Base-by-base conservation (phyloP, 2,329 filamentous ascomycete species). In the Fusarium keratoplasticum region DNA sequence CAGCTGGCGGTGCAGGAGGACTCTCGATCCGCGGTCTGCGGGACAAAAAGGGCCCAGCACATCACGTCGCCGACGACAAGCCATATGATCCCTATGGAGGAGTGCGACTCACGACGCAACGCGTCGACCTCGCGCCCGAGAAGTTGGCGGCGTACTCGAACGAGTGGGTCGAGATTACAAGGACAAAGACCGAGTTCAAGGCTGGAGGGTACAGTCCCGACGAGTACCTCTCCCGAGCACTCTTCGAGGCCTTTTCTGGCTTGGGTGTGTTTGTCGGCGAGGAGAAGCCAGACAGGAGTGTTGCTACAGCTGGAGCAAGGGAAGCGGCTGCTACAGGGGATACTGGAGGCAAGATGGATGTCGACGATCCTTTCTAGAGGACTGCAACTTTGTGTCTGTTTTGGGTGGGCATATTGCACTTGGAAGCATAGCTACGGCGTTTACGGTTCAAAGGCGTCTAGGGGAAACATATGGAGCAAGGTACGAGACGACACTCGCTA, bases 31-130 rank as follows among this genome's bases (percentile, higher is more conserved):
- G 94, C 76, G 96, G 96, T 2, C 88, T 98, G 67, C 95, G 94
- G 83, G 92, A 89, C 77, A 88, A 87, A 81, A 83, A 81, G 76
- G 16, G 47, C 2, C 16, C 47, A 13, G 47, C 27, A 13, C 87
- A 83, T 9, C 71, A 68, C n/a, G 79, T 80, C 16, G 80, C 74
- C 58, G 89, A 89, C 7, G 91, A 95, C 77, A 91, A 91, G 67
- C 92, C 94, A 0, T 98, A 97, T 84, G 95, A 98, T 84, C 93
- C 96, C 0, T 98, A 96, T 80, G 95, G 91, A 42, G 96, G 95
- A 1, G 84, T 95, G 70, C 84, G 89, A 55, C 89, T 95, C 61
- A 87, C 87, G 27, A 90, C 91, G 25, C 87, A 92, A 76, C 92
- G 95, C 76, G 96, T 94, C 79, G 86, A 88, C 11, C 79, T 97